Evolutionary conservation across 768 basidiomycete species (phyloP).

Genomic region (Solioccasus polychromus): DNA sequence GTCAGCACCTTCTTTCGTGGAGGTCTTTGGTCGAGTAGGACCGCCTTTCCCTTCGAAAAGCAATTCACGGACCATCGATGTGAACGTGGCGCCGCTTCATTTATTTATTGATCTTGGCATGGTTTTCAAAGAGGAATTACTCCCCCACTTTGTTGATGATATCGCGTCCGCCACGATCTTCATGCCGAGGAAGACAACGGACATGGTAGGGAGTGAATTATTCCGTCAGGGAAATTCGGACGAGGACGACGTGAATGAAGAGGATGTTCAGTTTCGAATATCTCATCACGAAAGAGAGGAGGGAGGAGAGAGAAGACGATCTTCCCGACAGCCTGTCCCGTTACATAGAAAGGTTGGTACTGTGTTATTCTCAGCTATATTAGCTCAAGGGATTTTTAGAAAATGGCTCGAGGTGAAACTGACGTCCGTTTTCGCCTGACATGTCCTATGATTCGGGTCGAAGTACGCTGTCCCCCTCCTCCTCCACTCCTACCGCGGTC

Average conservation of each 20-base stretch:
- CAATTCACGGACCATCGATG: conserved; percentile 15
- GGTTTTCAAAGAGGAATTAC: conserved; percentile 36
- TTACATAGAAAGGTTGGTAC: conserved; percentile 18
- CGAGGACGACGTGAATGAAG: conserved; percentile 13
- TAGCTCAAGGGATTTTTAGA: conserved; percentile 13
- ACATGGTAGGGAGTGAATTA: background rate
- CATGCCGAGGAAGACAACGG: conserved; percentile 4
- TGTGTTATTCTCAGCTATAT: background rate
- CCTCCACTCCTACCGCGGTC: conserved; percentile 48
- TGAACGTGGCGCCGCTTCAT: conserved; percentile 63
- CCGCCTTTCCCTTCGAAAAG: background rate
- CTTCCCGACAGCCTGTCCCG: conserved; percentile 4
- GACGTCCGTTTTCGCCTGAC: conserved; percentile 33
- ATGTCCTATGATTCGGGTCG: conserved; percentile 59
- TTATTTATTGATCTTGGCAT: conserved; percentile 68
- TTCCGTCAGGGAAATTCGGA: conserved; percentile 4
- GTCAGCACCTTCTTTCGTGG: conserved; percentile 15
- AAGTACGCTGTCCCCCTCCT: conserved; percentile 67
- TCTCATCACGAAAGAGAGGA: conserved; percentile 17
- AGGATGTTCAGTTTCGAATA: conserved; percentile 25
- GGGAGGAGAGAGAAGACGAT: conserved; percentile 39
- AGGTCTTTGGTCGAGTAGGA: conserved; percentile 11
- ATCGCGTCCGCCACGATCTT: conserved; percentile 25
- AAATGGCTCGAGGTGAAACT: conserved; percentile 1
- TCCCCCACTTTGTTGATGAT: conserved; percentile 50